Evolutionary conservation across 495 filamentous ascomycete species (phyloP).

Genomic region (Aspergillus heteromorphus): DNA sequence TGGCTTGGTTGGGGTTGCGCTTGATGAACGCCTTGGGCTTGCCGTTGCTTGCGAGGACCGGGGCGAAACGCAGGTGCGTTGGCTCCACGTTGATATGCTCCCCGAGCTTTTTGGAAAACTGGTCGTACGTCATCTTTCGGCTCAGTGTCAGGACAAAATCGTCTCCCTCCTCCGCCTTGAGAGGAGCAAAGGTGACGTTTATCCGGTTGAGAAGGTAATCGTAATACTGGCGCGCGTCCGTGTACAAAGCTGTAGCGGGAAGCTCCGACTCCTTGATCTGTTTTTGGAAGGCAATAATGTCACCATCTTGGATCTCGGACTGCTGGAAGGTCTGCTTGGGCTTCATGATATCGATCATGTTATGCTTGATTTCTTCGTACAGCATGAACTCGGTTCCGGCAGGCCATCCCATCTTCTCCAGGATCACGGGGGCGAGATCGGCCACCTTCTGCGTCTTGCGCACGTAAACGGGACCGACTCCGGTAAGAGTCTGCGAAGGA

Average conservation of each 20-base stretch:
- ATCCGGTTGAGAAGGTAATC: constrained; percentile 86
- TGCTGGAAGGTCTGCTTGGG: constrained; percentile 79
- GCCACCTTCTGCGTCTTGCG: constrained; percentile 79
- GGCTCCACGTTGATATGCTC: constrained; percentile 71
- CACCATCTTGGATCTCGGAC: constrained; percentile 93
- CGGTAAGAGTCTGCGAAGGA: constrained; percentile 64
- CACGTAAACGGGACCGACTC: constrained; percentile 78
- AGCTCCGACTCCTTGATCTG: constrained; percentile 57
- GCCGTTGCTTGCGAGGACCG: constrained; percentile 66
- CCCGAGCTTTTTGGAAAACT: constrained; percentile 78
- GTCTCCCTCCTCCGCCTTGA: constrained; percentile 37
- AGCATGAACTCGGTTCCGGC: constrained; percentile 55
- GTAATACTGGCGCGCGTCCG: constrained; percentile 79
- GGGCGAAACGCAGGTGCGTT: constrained; percentile 86
- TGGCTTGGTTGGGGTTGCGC: constrained; percentile 57
- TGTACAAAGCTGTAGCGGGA: constrained; percentile 39
- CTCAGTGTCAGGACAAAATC: constrained; percentile 71
- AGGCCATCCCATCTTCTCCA: constrained; percentile 85
- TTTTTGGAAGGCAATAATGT: constrained; percentile 92
- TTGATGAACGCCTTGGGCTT: constrained; percentile 73
- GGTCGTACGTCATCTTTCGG: constrained; percentile 86
- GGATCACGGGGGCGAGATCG: constrained; percentile 76
- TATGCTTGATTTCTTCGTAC: constrained; percentile 97
- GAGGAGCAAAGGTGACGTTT: constrained; percentile 49
- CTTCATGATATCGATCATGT: constrained; percentile 94